phyloP scores from a whole-genome alignment of 176 grass and related monocot species.

The Panicum miliaceum region DNA sequence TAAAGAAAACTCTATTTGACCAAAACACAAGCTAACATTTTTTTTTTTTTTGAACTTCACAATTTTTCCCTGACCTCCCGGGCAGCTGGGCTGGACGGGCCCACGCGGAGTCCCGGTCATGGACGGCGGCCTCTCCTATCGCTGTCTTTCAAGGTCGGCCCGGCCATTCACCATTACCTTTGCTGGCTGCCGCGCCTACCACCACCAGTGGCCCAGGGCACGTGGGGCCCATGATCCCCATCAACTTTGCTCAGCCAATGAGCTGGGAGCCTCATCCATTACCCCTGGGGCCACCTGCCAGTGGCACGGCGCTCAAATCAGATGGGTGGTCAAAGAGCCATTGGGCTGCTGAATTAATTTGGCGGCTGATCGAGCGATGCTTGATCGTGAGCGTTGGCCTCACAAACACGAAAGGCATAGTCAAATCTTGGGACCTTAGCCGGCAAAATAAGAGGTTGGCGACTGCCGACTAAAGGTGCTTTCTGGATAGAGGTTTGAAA shows the following conservation, averaged over 20 bases:
- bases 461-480: not conserved
- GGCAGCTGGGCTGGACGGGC: not conserved
- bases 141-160: conserved; percentile 1
- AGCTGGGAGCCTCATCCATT: not conserved
- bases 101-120: not conserved
- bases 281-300: not conserved
- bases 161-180: not conserved
- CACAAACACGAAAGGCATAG: not conserved
- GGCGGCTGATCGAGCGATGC: not conserved
- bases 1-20: not conserved
- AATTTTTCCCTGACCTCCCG: not conserved
- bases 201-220: not conserved
- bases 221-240: not conserved
- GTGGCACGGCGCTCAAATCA: not conserved
- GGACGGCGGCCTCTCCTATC: conserved; percentile 18
- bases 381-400: not conserved
- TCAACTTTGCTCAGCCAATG: not conserved
- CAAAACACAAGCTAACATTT: not conserved
- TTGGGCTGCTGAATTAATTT: conserved; percentile 1
- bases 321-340: no score
- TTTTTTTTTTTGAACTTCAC: not conserved
- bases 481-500: not conserved
- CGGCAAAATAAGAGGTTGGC: not conserved
- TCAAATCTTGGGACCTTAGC: not conserved
- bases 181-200: not conserved